Evolutionary conservation across 2,329 filamentous ascomycete species (phyloP), one percentile per base, ranked within the genome.

Genomic region (Aphanocladium album): DNA sequence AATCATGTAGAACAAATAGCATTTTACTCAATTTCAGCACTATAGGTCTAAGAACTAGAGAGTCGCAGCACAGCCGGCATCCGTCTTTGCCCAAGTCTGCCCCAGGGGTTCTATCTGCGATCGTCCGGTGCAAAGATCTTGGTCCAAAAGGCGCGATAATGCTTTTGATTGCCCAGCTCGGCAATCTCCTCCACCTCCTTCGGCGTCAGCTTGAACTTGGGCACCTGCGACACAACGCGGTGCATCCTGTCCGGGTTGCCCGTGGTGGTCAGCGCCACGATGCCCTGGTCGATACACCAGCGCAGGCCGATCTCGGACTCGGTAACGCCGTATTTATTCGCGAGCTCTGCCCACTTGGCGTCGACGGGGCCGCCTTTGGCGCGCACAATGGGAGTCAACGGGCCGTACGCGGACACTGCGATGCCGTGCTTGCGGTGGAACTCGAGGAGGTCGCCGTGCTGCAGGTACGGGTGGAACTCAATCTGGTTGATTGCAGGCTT

Each of bases 401-500:
- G 82, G 0, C 69, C 79, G 71, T 86, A 88, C 9, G 81, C 80
- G 6, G 79, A 74, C 2, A 82, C 71, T 4, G 82, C 80, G 63
- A 90, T 89, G 59, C 76, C 72, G 67, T 87, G 75, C 67, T 80
- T 72, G 66, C 78, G 79, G 71, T 81, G 82, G 73, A 83, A 89
- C 17, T 77, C 73, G 35, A 89, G 59, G 14, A 89, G 76, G 61
- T 80, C 77, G 6, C 78, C 79, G 70, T 89, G 87, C 73, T 89
- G 87, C 56, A 89, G 78, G 71, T 91, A 90, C 0, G 90, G 89
- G 73, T 95, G 89, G 69, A 84, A 87, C 77, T 93, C 90, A 69
- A 93, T 89, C 79, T 95, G 90, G 76, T 93, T 93, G 63, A 89
- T 82, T 7, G 83, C 86, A 0, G 90, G 90, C 3, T 77, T 70